Conservation (phyloP, 805 yeast species). For the Teunomyces lycoperdinae region DNA sequence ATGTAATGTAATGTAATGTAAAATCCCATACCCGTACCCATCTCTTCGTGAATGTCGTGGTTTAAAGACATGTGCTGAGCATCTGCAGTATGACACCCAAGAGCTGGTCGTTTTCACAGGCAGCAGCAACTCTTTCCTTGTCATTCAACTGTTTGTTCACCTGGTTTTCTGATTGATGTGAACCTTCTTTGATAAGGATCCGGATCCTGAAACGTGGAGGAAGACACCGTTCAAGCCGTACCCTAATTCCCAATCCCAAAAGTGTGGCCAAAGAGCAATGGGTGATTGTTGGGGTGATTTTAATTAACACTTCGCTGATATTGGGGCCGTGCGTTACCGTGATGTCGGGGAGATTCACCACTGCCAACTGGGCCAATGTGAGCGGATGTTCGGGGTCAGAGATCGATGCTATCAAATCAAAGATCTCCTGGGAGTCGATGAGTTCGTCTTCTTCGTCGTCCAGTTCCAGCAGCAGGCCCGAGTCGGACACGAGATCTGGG, state of each 20-base stretch:
- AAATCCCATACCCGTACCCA: neutral
- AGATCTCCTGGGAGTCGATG: slow-evolving; percentile 87
- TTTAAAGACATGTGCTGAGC: slow-evolving; percentile 70
- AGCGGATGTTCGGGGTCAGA: slow-evolving; percentile 98
- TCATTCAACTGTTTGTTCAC: slow-evolving; percentile 96
- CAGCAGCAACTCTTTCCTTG: slow-evolving; percentile 97
- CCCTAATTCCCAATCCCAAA: slow-evolving; percentile 92
- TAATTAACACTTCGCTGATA: slow-evolving; percentile 73
- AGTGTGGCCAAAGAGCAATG: slow-evolving; percentile 96
- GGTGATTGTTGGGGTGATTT: slow-evolving; percentile 95
- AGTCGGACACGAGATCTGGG: slow-evolving; percentile 27
- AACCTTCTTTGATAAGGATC: slow-evolving; percentile 80
- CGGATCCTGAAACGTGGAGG: slow-evolving; percentile 81
- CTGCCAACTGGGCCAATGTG: slow-evolving; percentile 90
- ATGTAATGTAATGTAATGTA: neutral
- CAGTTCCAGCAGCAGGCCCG: slow-evolving; percentile 14
- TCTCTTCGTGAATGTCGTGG: neutral
- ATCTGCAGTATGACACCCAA: slow-evolving; percentile 87
- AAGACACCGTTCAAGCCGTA: slow-evolving; percentile 81
- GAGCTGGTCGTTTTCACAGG: slow-evolving; percentile 94
- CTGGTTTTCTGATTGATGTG: slow-evolving; percentile 93
- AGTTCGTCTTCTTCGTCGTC: slow-evolving; percentile 35
- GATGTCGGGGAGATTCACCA: slow-evolving; percentile 83
- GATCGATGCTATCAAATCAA: slow-evolving; percentile 77
- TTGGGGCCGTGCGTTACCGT: slow-evolving; percentile 55